These are phyloP conservation scores for Cyberlindnera euphorbiae DNA, from an alignment of 805 yeast genomes.

Conservation along the genomic window DNA sequence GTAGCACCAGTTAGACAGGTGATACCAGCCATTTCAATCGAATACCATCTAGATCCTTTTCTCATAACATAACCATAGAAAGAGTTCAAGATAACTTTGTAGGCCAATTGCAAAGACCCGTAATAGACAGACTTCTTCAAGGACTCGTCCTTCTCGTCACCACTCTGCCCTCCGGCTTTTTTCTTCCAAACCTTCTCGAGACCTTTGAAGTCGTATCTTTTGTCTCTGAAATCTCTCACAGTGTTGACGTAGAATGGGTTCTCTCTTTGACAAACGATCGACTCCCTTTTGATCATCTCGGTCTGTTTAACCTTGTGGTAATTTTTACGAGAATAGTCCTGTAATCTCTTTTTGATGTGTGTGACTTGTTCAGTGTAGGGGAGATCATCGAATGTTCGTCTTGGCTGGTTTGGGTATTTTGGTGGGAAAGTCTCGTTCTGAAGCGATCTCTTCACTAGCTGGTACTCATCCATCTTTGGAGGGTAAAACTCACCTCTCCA, in stretches of 20 bases:
- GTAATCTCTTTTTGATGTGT: conserved; percentile 67
- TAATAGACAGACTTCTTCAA: conserved; percentile 88
- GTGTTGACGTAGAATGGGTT: conserved; percentile 96
- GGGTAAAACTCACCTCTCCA: conserved; percentile 98
- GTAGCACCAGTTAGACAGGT: conserved; percentile 98
- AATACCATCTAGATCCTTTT: conserved; percentile 98
- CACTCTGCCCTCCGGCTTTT: conserved; percentile 52
- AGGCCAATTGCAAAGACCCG: conserved; percentile 94
- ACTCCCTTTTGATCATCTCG: conserved; percentile 82
- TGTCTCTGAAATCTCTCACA: conserved; percentile 89
- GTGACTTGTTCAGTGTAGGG: conserved; percentile 72
- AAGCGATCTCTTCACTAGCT: conserved; percentile 80
- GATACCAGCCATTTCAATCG: conserved; percentile 99
- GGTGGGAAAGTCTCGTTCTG: conserved; percentile 76
- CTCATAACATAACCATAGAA: conserved; percentile 99
- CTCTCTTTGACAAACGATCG: conserved; percentile 94
- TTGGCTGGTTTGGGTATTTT: conserved; percentile 48
- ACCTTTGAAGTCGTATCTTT: conserved; percentile 93
- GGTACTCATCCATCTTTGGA: conserved; percentile 84
- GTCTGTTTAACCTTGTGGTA: conserved; percentile 78
- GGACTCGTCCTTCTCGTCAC: conserved; percentile 77
- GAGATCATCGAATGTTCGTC: conserved; percentile 69
- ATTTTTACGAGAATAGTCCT: conserved; percentile 81
- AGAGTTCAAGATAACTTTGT: conserved; percentile 92
- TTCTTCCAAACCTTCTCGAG: conserved; percentile 93